Base-by-base conservation (phyloP, 306 rosid species). In the Urtica urens region DNA sequence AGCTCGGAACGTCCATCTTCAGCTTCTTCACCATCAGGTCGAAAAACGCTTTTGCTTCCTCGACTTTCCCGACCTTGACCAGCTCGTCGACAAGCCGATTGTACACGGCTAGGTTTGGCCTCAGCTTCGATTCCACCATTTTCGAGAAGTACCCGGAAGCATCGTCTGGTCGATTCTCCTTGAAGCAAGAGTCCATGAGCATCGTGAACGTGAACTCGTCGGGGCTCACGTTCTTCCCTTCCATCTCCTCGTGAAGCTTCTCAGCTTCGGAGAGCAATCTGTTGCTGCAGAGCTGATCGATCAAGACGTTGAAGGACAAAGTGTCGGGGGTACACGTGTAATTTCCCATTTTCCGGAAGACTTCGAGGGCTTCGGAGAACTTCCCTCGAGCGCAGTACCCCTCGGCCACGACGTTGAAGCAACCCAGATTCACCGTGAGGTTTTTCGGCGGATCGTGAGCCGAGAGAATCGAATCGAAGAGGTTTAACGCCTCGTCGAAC, bases 101-200 rank as follows among this genome's bases (percentile, higher is more conserved):
- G 66, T 90, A 90, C 56, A 90, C 81, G 2, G 81, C 92, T 66
- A 90, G 49, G 51, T 79, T 90, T 3, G 95, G 99, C 71, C 99
- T 82, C 62, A 90, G 31, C 48, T 84, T 80, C 0, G 76, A 64
- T 0, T 90, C 94, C 46, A 90, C 87, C 95, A 85, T 90, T 63
- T 66, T 77, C 38, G 65, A 77, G 48, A 81, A 90, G 55, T 90
- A 90, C 15, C 39, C 76, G n/a, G 95, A 87, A 0, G 95, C 99
- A 50, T 81, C 94, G 63, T 82, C 94, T 3, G 87, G 65, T 70
- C 94, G 79, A 27, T 60, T 70, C 74, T 77, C 79, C 58, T 70
- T 74, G 50, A 90, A 90, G 60, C 95, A 90, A 60, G 83, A 70
- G 72, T 90, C 95, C 94, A 90, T 85, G 72, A 90, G 73, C 65